Evolutionary conservation across 306 rosid genomes (phyloP), one percentile per base, ranked within the genome.

Genomic region (Castanea mollissima): DNA sequence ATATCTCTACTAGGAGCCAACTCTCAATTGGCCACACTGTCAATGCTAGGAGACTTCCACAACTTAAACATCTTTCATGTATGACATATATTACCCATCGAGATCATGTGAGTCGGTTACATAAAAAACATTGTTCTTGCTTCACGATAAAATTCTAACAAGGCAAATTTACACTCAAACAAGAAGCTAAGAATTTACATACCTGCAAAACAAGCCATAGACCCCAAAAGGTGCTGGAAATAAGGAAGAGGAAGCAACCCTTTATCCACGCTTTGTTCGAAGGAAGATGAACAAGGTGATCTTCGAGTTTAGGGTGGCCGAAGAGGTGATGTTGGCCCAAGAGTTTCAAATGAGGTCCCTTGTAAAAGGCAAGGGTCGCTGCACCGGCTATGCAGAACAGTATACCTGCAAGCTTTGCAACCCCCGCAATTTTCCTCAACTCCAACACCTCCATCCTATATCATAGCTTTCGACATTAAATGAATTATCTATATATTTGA

Each of bases 191-290:
- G 15, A 64, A 3, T 6, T 9, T 49, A 1, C 10, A 29, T 85
- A 94, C 98, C 91, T 94, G 97, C 0, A 92, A 78, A 35, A 94
- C 97, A 85, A 94, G 90, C 92, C 94, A 94, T 10, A 87, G 25
- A 55, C 88, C 94, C 94, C 96, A 94, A 31, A 81, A 86, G 75
- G 75, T 76, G 83, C 85, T 94, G 76, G 98, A 86, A 76, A 88
- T 81, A 29, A 94, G 93, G 93, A 89, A 85, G 80, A 94, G 85
- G 83, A 89, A 90, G 87, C 96, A 90, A 69, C 98, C 98, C 81
- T 92, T 92, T 1, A 90, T 74, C 98, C 98, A 94, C 55, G 88
- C 81, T 21, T 71, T 73, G 6, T 73, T 38, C 21, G 91, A 79
- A 41, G 80, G 31, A 83, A 18, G 55, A 15, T 29, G 88, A 58